Percentiles rank a stretch among this genome's conserved stretches.
These are phyloP conservation scores for Botrytis pseudocinerea DNA, from an alignment of 2,329 filamentous ascomycete genomes.

Conservation along the genomic window DNA sequence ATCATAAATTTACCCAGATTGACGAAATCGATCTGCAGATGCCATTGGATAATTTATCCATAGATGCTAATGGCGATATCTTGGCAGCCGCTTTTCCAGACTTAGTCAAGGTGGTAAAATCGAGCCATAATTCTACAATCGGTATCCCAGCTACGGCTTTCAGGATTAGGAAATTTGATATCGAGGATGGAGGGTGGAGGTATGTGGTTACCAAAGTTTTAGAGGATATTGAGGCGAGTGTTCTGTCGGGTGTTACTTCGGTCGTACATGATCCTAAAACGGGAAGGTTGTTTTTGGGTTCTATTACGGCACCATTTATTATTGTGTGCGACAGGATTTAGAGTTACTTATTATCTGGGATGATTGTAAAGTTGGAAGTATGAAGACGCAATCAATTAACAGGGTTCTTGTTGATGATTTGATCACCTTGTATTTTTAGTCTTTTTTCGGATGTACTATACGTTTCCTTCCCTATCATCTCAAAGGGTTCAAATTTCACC, in stretches of 20 bases:
- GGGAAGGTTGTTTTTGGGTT: background rate
- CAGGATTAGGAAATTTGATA: background rate
- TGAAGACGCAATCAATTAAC: background rate
- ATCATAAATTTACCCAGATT: conserved; percentile 29
- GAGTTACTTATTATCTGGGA: too few relatives aligned
- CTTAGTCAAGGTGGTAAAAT: conserved; percentile 29
- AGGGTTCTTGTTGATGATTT: background rate
- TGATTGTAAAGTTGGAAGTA: background rate
- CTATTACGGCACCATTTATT: background rate
- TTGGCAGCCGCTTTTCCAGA: conserved; percentile 41
- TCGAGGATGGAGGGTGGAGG: background rate
- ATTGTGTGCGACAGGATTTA: background rate
- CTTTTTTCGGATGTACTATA: background rate
- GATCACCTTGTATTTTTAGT: too few relatives aligned
- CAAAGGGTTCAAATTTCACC: too few relatives aligned
- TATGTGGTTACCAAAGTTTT: conserved; percentile 14
- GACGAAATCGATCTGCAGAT: conserved; percentile 37
- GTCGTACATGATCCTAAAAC: conserved; percentile 15
- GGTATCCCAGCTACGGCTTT: background rate
- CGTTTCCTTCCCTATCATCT: too few relatives aligned
- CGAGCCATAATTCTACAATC: conserved; percentile 31
- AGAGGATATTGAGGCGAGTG: conserved; percentile 6
- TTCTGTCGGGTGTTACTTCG: background rate
- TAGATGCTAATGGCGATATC: conserved; percentile 43
- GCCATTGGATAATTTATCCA: conserved; percentile 42